Evolutionary conservation across 192 early-diverging fungal species (phyloP).

Genomic region (Entomortierella parvispora): DNA sequence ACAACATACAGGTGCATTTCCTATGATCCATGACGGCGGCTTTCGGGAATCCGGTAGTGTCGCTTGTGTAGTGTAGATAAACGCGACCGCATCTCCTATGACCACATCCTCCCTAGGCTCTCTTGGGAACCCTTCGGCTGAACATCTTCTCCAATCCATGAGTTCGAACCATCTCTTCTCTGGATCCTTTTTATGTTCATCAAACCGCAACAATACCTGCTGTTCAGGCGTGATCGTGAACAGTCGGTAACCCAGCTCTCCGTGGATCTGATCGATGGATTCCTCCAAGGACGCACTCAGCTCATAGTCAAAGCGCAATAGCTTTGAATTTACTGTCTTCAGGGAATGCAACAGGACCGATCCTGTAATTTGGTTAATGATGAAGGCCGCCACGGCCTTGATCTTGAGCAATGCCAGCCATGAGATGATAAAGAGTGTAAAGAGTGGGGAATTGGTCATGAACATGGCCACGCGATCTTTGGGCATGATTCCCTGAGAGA

Average conservation of each 20-base stretch:
- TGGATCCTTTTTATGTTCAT: constrained; percentile 10
- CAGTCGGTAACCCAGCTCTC: constrained; percentile 8
- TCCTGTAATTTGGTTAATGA: constrained; percentile 63
- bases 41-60: constrained; percentile 70
- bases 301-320: constrained; percentile 50
- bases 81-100: constrained; percentile 26
- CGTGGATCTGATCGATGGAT: constrained; percentile 22
- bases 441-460: constrained; percentile 65
- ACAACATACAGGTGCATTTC: constrained; percentile 29
- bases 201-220: constrained; percentile 11
- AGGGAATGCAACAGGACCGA: constrained; percentile 45
- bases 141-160: background rate
- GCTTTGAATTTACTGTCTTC: constrained; percentile 30
- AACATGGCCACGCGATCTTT: constrained; percentile 61
- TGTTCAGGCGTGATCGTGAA: constrained; percentile 11
- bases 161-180: constrained; percentile 41
- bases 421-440: constrained; percentile 61
- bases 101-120: background rate
- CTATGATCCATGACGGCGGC: constrained; percentile 60
- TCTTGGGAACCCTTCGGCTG: constrained; percentile 13
- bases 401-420: constrained; percentile 65
- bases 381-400: constrained; percentile 61
- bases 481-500: constrained; percentile 1
- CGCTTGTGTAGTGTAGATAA: constrained; percentile 57
- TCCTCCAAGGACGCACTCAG: constrained; percentile 9